These are phyloP conservation scores for Ceratopteris richardii DNA, from an alignment of 75 land plant genomes.

Conservation along the genomic window DNA sequence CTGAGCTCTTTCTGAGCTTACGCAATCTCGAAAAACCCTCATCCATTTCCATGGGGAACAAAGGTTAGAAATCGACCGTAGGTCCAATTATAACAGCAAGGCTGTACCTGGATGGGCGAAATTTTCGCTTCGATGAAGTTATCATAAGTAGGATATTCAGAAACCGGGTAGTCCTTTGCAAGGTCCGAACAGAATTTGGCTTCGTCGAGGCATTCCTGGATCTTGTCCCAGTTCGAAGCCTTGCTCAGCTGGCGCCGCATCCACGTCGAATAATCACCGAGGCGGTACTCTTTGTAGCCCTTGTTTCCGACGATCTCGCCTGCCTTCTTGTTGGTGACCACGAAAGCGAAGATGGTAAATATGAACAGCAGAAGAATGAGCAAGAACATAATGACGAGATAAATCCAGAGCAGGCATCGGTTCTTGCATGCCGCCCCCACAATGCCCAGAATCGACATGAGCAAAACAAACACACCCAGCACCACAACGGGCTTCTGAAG, in stretches of 20 bases:
- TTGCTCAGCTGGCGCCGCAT: slow-evolving; percentile 17
- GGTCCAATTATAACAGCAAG: no score
- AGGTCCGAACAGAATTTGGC: slow-evolving; percentile 23
- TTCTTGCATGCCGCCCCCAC: slow-evolving; percentile 19
- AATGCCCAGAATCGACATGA: slow-evolving; percentile 18
- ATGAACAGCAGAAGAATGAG: slow-evolving; percentile 17
- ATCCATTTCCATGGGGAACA: no score
- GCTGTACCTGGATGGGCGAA: slow-evolving; percentile 43
- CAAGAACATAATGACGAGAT: slow-evolving; percentile 12
- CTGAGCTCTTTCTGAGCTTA: no score
- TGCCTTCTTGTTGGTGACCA: slow-evolving; percentile 35
- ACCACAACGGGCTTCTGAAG: slow-evolving; percentile 23
- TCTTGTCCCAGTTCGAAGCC: slow-evolving; percentile 16
- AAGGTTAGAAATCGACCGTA: no score
- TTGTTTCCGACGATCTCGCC: slow-evolving; percentile 17
- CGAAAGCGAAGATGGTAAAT: slow-evolving; percentile 24
- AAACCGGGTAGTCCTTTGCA: background rate
- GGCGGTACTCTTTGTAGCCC: slow-evolving; percentile 33
- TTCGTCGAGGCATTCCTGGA: slow-evolving; percentile 20
- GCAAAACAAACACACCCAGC: slow-evolving; percentile 10
- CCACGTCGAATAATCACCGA: slow-evolving; percentile 26
- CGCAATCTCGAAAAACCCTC: no score
- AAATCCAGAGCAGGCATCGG: slow-evolving; percentile 15
- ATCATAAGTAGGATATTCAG: background rate
- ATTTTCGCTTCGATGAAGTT: slow-evolving; percentile 22